A percentile compares a stretch with the other conserved stretches of the same genome.
phyloP scores from a whole-genome alignment of 2,329 filamentous ascomycete genomes.

The Diplodia corticola region DNA sequence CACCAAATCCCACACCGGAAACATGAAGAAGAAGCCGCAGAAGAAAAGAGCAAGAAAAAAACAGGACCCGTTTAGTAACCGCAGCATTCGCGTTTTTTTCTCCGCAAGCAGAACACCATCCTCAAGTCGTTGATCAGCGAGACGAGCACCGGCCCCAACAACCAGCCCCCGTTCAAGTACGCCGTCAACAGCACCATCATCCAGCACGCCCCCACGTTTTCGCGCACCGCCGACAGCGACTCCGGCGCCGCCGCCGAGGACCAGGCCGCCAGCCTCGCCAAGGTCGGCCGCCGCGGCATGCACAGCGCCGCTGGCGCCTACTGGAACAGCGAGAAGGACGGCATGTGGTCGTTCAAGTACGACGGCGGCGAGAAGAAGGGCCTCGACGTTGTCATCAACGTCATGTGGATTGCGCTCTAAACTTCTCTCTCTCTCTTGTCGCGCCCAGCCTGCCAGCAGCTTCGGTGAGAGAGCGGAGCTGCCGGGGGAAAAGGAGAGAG shows the following conservation, averaged over 20 bases:
- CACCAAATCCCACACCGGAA: conserved; percentile 26
- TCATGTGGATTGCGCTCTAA: conserved; percentile 74
- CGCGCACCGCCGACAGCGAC: conserved; percentile 47
- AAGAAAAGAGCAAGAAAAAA: conserved; percentile 23
- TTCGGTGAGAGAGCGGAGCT: no score
- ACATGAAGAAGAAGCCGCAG: conserved; percentile 7
- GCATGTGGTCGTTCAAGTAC: conserved; percentile 88
- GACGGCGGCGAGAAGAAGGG: conserved; percentile 58
- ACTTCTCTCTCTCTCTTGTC: background rate
- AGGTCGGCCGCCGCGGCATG: conserved; percentile 85
- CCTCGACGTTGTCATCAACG: conserved; percentile 53
- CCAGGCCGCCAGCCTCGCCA: conserved; percentile 65
- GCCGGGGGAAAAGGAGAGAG: no score
- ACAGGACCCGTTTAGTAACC: background rate
- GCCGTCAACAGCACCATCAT: conserved; percentile 98
- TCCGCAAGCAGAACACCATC: conserved; percentile 63
- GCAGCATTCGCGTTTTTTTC: background rate
- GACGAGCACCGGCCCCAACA: conserved; percentile 59
- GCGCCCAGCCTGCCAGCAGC: no score
- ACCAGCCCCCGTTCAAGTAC: conserved; percentile 78
- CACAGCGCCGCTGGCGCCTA: conserved; percentile 82
- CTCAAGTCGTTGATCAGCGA: conserved; percentile 77
- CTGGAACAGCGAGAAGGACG: conserved; percentile 89
- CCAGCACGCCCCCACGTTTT: conserved; percentile 62
- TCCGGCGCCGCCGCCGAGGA: conserved; percentile 34